Conservation (phyloP, 2,329 filamentous ascomycete genomes). For the Pseudocercospora musae region DNA sequence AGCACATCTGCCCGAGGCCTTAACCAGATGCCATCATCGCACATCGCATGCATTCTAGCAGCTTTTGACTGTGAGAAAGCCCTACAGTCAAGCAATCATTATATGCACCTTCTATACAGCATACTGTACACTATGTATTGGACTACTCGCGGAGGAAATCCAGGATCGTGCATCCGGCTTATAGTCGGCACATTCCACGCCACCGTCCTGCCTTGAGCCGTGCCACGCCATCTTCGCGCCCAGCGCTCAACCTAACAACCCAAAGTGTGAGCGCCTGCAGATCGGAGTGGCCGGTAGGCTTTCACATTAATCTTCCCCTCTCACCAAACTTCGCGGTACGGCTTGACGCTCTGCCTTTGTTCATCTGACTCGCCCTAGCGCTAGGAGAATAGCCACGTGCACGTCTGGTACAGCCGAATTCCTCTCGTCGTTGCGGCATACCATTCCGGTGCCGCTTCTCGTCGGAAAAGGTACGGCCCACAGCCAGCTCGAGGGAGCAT, state of each 20-base stretch:
- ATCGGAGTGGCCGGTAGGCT: slow-evolving; percentile 3
- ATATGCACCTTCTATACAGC: neutral
- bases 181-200: neutral
- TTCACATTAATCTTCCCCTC: neutral
- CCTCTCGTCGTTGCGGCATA: neutral
- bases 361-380: neutral
- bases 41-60: neutral
- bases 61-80: neutral
- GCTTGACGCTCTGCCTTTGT: neutral
- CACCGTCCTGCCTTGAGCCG: neutral
- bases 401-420: neutral
- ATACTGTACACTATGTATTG: neutral
- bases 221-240: neutral
- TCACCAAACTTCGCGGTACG: neutral
- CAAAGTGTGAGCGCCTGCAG: neutral
- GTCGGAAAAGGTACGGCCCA: neutral
- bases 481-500: neutral
- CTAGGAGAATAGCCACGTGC: neutral
- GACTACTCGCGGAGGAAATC: neutral
- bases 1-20: neutral
- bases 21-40: neutral
- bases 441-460: neutral
- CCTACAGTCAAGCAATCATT: neutral
- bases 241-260: neutral
- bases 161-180: neutral